phyloP scores from a whole-genome alignment of 768 basidiomycete species.

The Auriscalpium vulgare region DNA sequence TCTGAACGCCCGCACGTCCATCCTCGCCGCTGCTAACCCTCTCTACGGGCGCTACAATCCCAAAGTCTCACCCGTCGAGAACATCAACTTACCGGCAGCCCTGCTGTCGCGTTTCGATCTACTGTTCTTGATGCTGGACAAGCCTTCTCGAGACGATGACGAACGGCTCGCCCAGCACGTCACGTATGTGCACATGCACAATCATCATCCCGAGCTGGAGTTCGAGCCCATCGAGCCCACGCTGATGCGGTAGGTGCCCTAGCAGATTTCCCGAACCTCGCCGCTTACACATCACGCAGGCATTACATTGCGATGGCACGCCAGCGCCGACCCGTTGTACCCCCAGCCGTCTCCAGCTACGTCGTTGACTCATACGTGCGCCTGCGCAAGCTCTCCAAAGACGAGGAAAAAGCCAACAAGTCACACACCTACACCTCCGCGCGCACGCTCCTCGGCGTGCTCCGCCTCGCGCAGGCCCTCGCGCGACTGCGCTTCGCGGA shows the following conservation, averaged over 20 bases:
- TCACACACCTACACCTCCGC: slow-evolving; percentile 93
- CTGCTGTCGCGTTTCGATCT: slow-evolving; percentile 94
- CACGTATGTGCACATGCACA: slow-evolving; percentile 97
- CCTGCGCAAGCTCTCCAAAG: slow-evolving; percentile 86
- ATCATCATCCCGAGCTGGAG: slow-evolving; percentile 77
- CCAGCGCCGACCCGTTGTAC: slow-evolving; percentile 82
- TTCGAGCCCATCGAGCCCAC: slow-evolving; percentile 79
- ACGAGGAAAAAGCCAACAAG: slow-evolving; percentile 82
- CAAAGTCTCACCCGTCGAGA: slow-evolving; percentile 95
- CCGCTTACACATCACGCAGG: slow-evolving; percentile 31
- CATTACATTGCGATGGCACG: slow-evolving; percentile 95
- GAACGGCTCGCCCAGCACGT: slow-evolving; percentile 95
- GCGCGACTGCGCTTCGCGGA: slow-evolving; percentile 85
- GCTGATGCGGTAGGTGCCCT: slow-evolving; percentile 66
- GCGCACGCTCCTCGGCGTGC: slow-evolving; percentile 88
- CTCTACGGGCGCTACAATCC: slow-evolving; percentile 97
- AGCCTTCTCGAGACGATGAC: slow-evolving; percentile 90
- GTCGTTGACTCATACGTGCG: slow-evolving; percentile 94
- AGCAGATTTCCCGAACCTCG: not conserved
- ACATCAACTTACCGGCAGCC: slow-evolving; percentile 97
- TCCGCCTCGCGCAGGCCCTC: slow-evolving; percentile 91
- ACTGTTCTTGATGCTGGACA: slow-evolving; percentile 94
- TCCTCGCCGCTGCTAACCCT: slow-evolving; percentile 96
- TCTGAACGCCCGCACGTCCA: slow-evolving; percentile 93
- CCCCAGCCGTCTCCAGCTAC: slow-evolving; percentile 81